Base-by-base conservation (phyloP, 768 basidiomycete genomes). In the Cubamyces sp. region DNA sequence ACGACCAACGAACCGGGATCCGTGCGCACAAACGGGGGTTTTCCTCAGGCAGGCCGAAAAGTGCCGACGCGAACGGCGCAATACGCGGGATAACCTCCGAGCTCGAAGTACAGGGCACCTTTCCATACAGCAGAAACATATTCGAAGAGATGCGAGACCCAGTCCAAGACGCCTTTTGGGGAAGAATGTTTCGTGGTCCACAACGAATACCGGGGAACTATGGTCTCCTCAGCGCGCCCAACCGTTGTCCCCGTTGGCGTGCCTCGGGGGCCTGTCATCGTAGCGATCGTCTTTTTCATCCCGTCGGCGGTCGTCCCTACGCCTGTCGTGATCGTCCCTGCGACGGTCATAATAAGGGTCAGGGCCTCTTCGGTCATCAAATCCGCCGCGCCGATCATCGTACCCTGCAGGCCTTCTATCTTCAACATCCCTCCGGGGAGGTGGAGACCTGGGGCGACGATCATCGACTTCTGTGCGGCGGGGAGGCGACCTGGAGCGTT, bases 341-440 rank as follows among this genome's bases (percentile, higher is more conserved):
- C 88, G 88, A 73, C 91, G 90, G 76, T 91, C 90, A 87, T 87
- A 87, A 87, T 88, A 86, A 81, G 84, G 84, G 83, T 91, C 88
- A 87, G 88, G 88, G 75, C 78, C 83, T 86, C 85, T 87, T 80
- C 85, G 88, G 76, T 87, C 87, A 86, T 90, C 88, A 85, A 87
- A 85, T 72, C 85, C 86, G 72, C 88, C 90, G 77, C 91, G 87
- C 76, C 91, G 87, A 77, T 91, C 88, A 85, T 92, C 91, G 87
- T 92, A 91, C 87, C 90, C 90, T 87, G 89, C 88, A 86, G 89
- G 84, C 83, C 88, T 88, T 84, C 82, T 86, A 78, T 92, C 90
- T 81, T 92, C 90, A 77, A 79, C 79, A 71, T 92, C 89, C 83
- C 91, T 89, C 83, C 81, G 83, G 62, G 86, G 82, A 68, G 90